Base-by-base conservation (phyloP, 2,329 filamentous ascomycete genomes). In the Ascochyta viciae-villosae region DNA sequence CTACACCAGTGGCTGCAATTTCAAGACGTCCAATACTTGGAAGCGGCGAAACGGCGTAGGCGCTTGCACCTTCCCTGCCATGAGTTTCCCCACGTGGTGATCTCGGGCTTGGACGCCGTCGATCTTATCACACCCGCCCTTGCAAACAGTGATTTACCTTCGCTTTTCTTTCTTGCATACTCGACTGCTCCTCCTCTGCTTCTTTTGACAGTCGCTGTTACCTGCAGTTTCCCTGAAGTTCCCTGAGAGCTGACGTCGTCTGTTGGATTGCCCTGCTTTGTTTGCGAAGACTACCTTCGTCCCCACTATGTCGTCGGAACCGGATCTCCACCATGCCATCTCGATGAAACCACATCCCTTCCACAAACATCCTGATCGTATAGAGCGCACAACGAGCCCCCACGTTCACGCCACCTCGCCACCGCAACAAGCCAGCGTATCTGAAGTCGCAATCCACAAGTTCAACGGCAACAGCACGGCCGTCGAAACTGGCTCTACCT, bases 291-390 rank as follows among this genome's bases (percentile, higher is more conserved):
- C 4, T 37, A 19, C 42, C 9, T 23, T 39, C n/a, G 29, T 23
- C 12, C 8, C 31, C 49, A 60, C 29, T 47, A 78, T 74, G 72
- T 67, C 59, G 57, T 75, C 74, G 6, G 79, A 82, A 62, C 74
- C 77, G 19, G 78, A 82, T 68, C 70, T 82, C 34, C 78, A 81
- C 62, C 75, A 76, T 57, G 78, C 80, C 41, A 81, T 82, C 54
- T 78, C 77, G 38, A 74, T 82, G 67, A 76, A 79, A 63, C 80
- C 80, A 31, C 72, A 69, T 35, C 79, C 80, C 42, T 81, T 75
- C 55, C 70, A 76, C 57, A 65, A 62, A 7, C 65, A 66, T 24
- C 60, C 68, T 46, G 62, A 66, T 45, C 74, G 60, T 54, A 62
- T 62, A 37, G 67, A 65, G 48, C 70, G 71, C 45, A 68, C 61